phyloP scores from a whole-genome alignment of 2,329 filamentous ascomycete genomes.

The Acrocalymma vagum region DNA sequence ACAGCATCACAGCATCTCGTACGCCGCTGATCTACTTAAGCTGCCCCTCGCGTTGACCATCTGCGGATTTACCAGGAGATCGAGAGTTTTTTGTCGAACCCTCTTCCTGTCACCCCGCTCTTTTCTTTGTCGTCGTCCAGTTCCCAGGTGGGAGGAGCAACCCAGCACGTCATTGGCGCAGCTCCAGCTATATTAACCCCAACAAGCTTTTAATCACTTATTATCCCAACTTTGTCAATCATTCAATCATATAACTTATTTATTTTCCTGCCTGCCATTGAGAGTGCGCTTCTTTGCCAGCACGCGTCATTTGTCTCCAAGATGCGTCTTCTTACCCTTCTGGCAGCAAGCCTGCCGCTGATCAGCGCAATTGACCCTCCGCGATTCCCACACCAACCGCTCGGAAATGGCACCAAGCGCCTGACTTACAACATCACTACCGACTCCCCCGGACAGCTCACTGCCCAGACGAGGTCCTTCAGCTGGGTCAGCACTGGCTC shows the following conservation, averaged over 20 bases:
- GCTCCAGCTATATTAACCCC: conserved; percentile 2
- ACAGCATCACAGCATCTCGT: conserved; percentile 4
- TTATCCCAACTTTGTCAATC: conserved; percentile 1
- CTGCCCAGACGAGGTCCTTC: conserved; percentile 56
- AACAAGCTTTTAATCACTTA: not conserved
- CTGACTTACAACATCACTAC: conserved; percentile 70
- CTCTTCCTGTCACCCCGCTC: conserved; percentile 21
- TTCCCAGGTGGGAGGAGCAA: conserved; percentile 7
- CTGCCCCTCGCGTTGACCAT: not conserved
- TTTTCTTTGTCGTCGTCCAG: conserved; percentile 12
- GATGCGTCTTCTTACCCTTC: conserved; percentile 40
- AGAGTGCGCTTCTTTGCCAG: conserved; percentile 1
- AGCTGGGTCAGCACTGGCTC: conserved; percentile 67
- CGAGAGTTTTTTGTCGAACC: conserved; percentile 17
- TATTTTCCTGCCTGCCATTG: not conserved
- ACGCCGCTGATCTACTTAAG: not conserved
- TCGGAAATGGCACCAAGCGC: conserved; percentile 64
- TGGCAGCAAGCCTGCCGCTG: conserved; percentile 36
- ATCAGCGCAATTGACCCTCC: conserved; percentile 56
- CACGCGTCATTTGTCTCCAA: conserved; percentile 2
- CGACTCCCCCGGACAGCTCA: conserved; percentile 46
- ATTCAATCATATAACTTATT: not conserved
- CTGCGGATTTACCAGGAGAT: not conserved
- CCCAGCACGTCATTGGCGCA: conserved; percentile 1
- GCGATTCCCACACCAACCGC: conserved; percentile 63